Base-by-base conservation (phyloP, 1,284 basidiomycete species). In the Austropuccinia psidii region DNA sequence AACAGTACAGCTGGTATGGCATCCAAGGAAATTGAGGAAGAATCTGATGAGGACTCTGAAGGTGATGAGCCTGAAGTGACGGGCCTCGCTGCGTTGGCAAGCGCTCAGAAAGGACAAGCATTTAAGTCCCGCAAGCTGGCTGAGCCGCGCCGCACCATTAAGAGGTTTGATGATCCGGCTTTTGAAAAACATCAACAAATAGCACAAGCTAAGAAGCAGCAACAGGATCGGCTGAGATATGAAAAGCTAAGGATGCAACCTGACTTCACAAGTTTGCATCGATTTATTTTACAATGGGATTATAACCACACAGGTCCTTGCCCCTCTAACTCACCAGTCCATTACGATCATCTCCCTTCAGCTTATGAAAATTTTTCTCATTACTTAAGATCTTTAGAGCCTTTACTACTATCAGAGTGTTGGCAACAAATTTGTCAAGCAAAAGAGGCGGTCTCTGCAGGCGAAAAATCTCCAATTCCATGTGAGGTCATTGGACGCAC, bases 371-470 rank as follows among this genome's bases (percentile, higher is more conserved):
- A 86, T 74, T 85, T 87, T 66, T 80, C 83, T 4, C 86, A 93
- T 37, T 98, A 96, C 81, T 85, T 86, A 49, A 83, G 83, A 31
- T 83, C 89, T 31, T 93, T 96, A 79, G 87, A 92, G 77, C 93
- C 96, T 0, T 84, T 98, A n/a, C 83, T 98, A 29, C 82, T 94
- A 37, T 84, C 91, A 75, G 96, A 98, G 81, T 89, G 90, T 76
- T 98, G 96, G 94, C 87, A 90, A 35, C 92, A 97, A 78, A 85
- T 98, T 72, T 79, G 83, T 41, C 86, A 91, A 79, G 87, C 91
- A 35, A 89, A 78, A 64, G 80, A 91, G 77, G 87, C 90, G 73
- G 86, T 88, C 67, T 78, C 79, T 9, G 75, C 75, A 5, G 83
- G 83, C 47, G 85, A 87, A 9, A 81, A 73, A 54, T 19, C 37